phyloP scores from a whole-genome alignment of 2,329 filamentous ascomycete genomes.

The Nemania sp. region DNA sequence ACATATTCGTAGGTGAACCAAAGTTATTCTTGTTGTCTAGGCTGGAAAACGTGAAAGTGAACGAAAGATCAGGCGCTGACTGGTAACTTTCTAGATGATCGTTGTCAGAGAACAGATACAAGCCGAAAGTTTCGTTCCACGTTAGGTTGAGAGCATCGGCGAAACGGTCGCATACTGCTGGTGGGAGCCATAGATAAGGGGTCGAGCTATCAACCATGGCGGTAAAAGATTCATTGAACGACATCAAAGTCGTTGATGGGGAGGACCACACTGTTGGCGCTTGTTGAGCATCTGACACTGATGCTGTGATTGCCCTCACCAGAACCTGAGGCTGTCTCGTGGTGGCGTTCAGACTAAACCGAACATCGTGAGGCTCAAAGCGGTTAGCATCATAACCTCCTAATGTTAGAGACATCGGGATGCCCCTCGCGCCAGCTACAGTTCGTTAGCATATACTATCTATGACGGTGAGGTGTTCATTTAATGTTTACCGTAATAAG shows the following conservation, averaged over 20 bases:
- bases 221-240: slow-evolving; percentile 61
- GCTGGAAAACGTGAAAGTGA: slow-evolving; percentile 69
- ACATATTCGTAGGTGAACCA: slow-evolving; percentile 60
- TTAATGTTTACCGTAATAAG: slow-evolving; percentile 72
- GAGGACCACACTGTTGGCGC: slow-evolving; percentile 57
- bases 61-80: slow-evolving; percentile 59
- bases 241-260: slow-evolving; percentile 54
- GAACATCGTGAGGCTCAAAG: slow-evolving; percentile 69
- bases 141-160: slow-evolving; percentile 72
- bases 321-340: slow-evolving; percentile 69
- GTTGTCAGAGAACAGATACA: slow-evolving; percentile 73
- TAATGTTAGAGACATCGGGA: slow-evolving; percentile 71
- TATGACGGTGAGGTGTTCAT: background rate
- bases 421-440: slow-evolving; percentile 54
- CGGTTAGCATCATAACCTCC: slow-evolving; percentile 77
- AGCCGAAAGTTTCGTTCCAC: slow-evolving; percentile 71
- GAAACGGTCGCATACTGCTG: slow-evolving; percentile 71
- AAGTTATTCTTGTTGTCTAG: slow-evolving; percentile 66
- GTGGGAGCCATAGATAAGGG: slow-evolving; percentile 73
- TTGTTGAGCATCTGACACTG: slow-evolving; percentile 50
- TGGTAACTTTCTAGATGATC: slow-evolving; percentile 63
- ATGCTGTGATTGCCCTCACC: slow-evolving; percentile 67
- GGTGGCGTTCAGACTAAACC: slow-evolving; percentile 68
- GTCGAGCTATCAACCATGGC: slow-evolving; percentile 73
- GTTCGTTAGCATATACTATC: slow-evolving; percentile 47